phyloP scores from a whole-genome alignment of 2,329 filamentous ascomycete species.

The Biscogniauxia mediterranea region DNA sequence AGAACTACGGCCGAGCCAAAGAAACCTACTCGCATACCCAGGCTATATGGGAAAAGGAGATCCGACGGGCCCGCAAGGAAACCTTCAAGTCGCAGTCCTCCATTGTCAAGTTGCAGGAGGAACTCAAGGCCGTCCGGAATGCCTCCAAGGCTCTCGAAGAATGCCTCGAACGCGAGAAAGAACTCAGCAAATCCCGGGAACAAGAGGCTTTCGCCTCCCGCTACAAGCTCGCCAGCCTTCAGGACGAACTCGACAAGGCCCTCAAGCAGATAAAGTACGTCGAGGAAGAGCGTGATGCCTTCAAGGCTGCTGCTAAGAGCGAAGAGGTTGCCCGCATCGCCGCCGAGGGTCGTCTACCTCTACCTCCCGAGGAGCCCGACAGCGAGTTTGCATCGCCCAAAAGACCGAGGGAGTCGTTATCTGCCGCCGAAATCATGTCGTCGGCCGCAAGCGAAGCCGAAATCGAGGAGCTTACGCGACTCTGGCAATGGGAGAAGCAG shows the following conservation, averaged over 20 bases:
- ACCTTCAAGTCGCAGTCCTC: constrained; percentile 71
- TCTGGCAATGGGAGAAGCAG: constrained; percentile 58
- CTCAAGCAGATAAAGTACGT: constrained; percentile 62
- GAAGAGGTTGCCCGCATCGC: constrained; percentile 72
- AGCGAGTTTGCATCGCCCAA: constrained; percentile 64
- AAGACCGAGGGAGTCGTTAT: constrained; percentile 50
- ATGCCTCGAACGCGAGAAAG: constrained; percentile 61
- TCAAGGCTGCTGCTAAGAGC: constrained; percentile 69
- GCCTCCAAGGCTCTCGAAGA: constrained; percentile 56
- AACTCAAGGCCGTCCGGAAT: constrained; percentile 61
- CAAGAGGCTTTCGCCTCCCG: constrained; percentile 68
- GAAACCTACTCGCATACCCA: constrained; percentile 67
- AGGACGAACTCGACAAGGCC: constrained; percentile 66
- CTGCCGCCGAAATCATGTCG: constrained; percentile 50
- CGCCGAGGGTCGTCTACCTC: constrained; percentile 66
- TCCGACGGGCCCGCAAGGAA: constrained; percentile 67
- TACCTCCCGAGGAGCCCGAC: constrained; percentile 54
- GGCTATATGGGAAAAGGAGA: constrained; percentile 71
- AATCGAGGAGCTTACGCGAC: constrained; percentile 53
- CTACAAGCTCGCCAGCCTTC: constrained; percentile 62
- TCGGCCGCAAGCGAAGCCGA: constrained; percentile 57
- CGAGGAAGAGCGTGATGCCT: constrained; percentile 72
- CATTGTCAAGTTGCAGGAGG: constrained; percentile 70
- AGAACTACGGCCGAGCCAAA: constrained; percentile 68
- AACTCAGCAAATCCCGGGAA: constrained; percentile 59